Evolutionary conservation across 2,329 filamentous ascomycete genomes (phyloP).

Genomic region (Venturia asperata): DNA sequence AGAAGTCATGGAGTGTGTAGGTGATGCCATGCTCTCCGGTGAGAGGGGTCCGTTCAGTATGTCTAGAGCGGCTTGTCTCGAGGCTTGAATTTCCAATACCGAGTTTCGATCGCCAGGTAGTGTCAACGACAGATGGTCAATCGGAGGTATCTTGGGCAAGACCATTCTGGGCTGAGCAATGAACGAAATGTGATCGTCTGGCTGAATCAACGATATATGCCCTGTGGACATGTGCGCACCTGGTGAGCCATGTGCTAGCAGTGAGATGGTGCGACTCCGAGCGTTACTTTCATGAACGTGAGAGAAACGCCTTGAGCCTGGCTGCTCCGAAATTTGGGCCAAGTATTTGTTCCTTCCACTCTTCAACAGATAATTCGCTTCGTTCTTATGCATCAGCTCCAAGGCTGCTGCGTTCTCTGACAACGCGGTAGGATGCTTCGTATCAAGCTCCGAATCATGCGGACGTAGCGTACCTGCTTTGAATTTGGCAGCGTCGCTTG

Average conservation of each 20-base stretch:
- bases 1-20: background rate
- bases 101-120: background rate
- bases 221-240: background rate
- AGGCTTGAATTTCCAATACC: background rate
- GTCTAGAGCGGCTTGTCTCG: conserved; percentile 3
- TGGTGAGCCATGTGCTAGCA: background rate
- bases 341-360: background rate
- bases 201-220: background rate
- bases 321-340: background rate
- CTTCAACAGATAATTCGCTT: background rate
- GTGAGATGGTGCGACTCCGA: background rate
- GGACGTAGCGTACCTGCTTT: background rate
- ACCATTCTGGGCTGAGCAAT: background rate
- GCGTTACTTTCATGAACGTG: background rate
- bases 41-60: background rate
- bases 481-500: background rate
- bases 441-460: background rate
- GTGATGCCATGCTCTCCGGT: background rate
- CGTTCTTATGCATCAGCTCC: background rate
- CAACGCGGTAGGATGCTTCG: background rate
- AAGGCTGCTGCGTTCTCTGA: background rate
- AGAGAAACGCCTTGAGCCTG: background rate
- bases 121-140: background rate
- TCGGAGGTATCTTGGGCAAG: background rate
- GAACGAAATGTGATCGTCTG: background rate